phyloP scores from a whole-genome alignment of 2,329 filamentous ascomycete species.

The Diaporthe sp. region DNA sequence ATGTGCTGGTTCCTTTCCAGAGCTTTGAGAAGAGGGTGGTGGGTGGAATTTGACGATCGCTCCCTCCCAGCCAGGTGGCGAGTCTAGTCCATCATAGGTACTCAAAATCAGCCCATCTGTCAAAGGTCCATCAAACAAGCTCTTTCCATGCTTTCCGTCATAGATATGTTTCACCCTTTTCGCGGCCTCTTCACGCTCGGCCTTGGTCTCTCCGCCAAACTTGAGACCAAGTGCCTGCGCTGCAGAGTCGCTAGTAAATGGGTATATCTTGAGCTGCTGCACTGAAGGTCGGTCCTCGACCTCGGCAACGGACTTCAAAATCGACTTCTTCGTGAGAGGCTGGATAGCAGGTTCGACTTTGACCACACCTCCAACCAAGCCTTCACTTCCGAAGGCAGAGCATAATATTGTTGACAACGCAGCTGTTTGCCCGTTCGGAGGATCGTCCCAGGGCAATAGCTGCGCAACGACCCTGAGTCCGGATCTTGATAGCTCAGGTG shows the following conservation, averaged over 20 bases:
- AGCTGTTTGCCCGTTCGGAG: constrained; percentile 83
- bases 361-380: constrained; percentile 86
- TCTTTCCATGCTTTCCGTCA: constrained; percentile 66
- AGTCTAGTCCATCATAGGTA: constrained; percentile 64
- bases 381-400: constrained; percentile 76
- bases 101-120: constrained; percentile 89
- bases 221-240: constrained; percentile 77
- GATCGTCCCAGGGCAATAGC: constrained; percentile 84
- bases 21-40: constrained; percentile 55
- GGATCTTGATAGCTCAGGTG: constrained; percentile 62
- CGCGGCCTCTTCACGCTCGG: constrained; percentile 82
- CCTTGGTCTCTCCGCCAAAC: constrained; percentile 89
- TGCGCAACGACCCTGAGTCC: constrained; percentile 81
- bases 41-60: constrained; percentile 86
- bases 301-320: constrained; percentile 58
- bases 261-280: constrained; percentile 80
- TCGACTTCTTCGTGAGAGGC: constrained; percentile 74
- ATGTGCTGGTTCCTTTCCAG: constrained; percentile 60
- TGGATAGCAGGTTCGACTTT: constrained; percentile 86
- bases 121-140: constrained; percentile 84
- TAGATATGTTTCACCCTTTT: constrained; percentile 81
- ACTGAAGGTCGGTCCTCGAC: constrained; percentile 43
- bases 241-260: constrained; percentile 73
- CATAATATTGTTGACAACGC: constrained; percentile 85
- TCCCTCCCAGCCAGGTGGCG: constrained; percentile 79